Percentiles rank a stretch among this genome's conserved stretches.
These are phyloP conservation scores for Zygoascus biomembranicola DNA, from an alignment of 805 yeast genomes.

Conservation along the genomic window DNA sequence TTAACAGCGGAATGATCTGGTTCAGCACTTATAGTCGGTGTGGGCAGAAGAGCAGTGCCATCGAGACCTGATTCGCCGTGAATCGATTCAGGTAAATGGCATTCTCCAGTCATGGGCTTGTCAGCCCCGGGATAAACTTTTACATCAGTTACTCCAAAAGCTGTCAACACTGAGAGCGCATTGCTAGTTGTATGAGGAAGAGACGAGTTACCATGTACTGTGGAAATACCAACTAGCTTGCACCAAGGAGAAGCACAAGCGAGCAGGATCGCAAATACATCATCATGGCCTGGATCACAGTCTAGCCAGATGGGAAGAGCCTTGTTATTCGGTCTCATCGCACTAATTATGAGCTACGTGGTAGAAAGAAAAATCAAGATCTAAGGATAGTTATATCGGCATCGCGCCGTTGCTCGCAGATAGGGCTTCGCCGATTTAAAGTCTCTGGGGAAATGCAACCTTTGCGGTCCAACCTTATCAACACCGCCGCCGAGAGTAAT, in stretches of 20 bases:
- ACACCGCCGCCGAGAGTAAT: no score
- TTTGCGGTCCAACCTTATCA: not conserved
- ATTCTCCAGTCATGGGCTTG: constrained; percentile 45
- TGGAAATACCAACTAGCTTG: constrained; percentile 58
- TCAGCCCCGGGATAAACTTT: constrained; percentile 63
- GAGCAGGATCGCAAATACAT: constrained; percentile 64
- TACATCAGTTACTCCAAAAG: constrained; percentile 39
- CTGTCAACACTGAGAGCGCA: constrained; percentile 58
- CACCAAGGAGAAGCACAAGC: constrained; percentile 53
- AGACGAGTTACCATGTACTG: constrained; percentile 67
- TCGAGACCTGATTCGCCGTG: constrained; percentile 75
- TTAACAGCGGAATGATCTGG: constrained; percentile 32
- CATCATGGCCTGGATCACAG: constrained; percentile 92
- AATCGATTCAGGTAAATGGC: constrained; percentile 49
- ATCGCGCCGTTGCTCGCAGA: not conserved
- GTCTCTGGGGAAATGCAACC: not conserved
- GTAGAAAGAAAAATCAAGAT: not conserved
- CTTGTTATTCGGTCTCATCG: not conserved
- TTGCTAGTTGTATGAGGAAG: constrained; percentile 59
- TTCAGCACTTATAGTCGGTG: constrained; percentile 30
- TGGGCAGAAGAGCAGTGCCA: constrained; percentile 57
- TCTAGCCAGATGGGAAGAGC: constrained; percentile 73
- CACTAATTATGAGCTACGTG: not conserved
- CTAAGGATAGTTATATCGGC: not conserved
- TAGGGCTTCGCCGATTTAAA: not conserved